These are phyloP conservation scores for Kwoniella bestiolae DNA, from an alignment of 768 basidiomycete species.

Conservation along the genomic window DNA sequence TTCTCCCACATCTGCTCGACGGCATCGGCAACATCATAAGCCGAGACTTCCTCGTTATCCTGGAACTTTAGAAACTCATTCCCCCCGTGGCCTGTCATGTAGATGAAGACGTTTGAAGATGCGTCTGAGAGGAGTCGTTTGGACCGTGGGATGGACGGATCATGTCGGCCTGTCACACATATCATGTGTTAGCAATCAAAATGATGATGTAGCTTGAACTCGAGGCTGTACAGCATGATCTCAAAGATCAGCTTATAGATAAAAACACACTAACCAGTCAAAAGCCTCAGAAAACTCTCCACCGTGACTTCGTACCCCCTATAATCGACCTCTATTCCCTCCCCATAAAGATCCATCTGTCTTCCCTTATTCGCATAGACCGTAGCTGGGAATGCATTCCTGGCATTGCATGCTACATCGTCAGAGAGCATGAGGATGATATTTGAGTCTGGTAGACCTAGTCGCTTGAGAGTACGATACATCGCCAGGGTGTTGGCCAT, in stretches of 20 bases:
- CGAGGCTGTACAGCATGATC: too few species aligned
- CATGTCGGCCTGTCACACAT: constrained; percentile 70
- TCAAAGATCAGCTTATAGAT: too few species aligned
- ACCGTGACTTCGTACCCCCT: constrained; percentile 97
- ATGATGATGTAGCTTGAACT: too few species aligned
- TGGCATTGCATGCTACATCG: constrained; percentile 88
- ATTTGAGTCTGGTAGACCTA: constrained; percentile 97
- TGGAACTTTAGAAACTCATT: constrained; percentile 99
- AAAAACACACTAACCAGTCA: constrained; percentile 71
- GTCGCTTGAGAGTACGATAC: constrained; percentile 97
- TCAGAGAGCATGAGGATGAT: constrained; percentile 99
- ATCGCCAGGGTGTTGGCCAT: constrained; percentile 98
- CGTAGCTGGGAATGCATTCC: constrained; percentile 88
- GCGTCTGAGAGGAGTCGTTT: constrained; percentile 92
- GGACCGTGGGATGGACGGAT: constrained; percentile 80
- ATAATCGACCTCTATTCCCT: constrained; percentile 97
- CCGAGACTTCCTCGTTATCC: constrained; percentile 96
- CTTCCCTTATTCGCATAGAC: constrained; percentile 88
- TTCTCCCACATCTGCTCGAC: constrained; percentile 99
- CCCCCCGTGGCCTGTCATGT: constrained; percentile 98
- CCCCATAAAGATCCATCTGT: constrained; percentile 86
- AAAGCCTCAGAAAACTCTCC: constrained; percentile 87
- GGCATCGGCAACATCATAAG: constrained; percentile 96
- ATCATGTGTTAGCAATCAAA: not conserved
- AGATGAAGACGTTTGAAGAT: constrained; percentile 89